A percentile compares a stretch with the other conserved stretches of the same genome.
Evolutionary conservation across 2,329 filamentous ascomycete species (phyloP).

Genomic region (Orbilia quercus): DNA sequence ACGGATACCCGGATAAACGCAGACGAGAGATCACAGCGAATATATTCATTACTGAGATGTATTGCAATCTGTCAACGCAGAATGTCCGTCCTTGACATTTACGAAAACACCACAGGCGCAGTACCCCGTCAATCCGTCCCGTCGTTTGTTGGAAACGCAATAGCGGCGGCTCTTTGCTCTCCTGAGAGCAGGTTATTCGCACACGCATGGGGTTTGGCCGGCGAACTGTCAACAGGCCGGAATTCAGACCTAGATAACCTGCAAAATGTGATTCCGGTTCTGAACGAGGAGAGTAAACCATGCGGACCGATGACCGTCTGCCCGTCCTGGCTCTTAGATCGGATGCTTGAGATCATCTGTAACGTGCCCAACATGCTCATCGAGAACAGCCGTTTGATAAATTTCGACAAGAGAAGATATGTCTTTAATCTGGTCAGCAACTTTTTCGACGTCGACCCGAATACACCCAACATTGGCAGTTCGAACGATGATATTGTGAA

Average conservation of each 20-base stretch:
- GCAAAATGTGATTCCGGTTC: conserved; percentile 59
- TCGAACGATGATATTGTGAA: conserved; percentile 27
- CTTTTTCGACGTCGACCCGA: conserved; percentile 57
- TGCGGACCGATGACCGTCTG: conserved; percentile 60
- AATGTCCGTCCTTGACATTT: conserved; percentile 60
- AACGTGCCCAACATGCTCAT: conserved; percentile 61
- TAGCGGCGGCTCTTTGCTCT: conserved; percentile 59
- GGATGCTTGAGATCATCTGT: conserved; percentile 61
- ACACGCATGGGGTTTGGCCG: conserved; percentile 59
- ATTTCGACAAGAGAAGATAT: conserved; percentile 61
- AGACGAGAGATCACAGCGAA: conserved; percentile 59
- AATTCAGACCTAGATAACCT: conserved; percentile 58
- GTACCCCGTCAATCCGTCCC: conserved; percentile 59
- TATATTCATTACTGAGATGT: conserved; percentile 59
- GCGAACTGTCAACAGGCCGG: conserved; percentile 55
- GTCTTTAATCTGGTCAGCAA: conserved; percentile 61
- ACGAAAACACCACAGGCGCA: conserved; percentile 57
- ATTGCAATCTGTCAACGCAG: conserved; percentile 59
- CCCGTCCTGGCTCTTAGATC: conserved; percentile 60
- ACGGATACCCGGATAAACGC: conserved; percentile 58
- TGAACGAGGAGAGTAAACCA: conserved; percentile 56
- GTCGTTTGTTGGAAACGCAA: conserved; percentile 60
- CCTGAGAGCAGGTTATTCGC: conserved; percentile 60
- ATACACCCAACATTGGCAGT: conserved; percentile 47
- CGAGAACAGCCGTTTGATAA: conserved; percentile 61